Conservation (phyloP, 1,284 basidiomycete species). For the Cryptococcus sp. region DNA sequence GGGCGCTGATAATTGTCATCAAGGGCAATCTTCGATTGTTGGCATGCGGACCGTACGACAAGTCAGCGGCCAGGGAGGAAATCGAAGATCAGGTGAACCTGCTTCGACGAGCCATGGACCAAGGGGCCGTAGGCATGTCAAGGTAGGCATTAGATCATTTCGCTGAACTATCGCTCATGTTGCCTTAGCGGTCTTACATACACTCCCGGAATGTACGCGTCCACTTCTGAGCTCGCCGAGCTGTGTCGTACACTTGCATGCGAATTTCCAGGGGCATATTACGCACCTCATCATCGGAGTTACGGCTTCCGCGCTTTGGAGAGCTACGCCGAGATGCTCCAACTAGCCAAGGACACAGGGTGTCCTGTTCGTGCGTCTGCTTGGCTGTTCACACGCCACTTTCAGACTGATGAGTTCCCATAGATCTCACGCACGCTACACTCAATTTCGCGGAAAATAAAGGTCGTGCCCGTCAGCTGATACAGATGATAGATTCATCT, state of each 20-base stretch:
- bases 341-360: constrained; percentile 34
- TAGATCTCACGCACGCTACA: constrained; percentile 51
- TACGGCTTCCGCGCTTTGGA: constrained; percentile 46
- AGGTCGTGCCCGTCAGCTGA: constrained; percentile 37
- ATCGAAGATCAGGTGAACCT: constrained; percentile 36
- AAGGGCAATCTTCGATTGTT: constrained; percentile 51
- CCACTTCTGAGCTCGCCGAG: constrained; percentile 41
- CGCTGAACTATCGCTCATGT: too few species aligned
- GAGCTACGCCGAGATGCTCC: constrained; percentile 50
- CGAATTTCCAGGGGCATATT: constrained; percentile 42
- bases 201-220: constrained; percentile 53
- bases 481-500: constrained; percentile 39
- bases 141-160: constrained; percentile 17
- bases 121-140: constrained; percentile 52
- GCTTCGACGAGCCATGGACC: constrained; percentile 34
- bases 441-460: constrained; percentile 50
- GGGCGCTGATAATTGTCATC: neutral
- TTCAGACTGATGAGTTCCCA: neutral
- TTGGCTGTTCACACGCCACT: too few species aligned
- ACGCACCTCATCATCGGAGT: constrained; percentile 49
- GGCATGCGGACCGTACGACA: constrained; percentile 43
- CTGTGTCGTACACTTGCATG: constrained; percentile 35
- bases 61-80: constrained; percentile 27
- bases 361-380: constrained; percentile 42
- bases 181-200: constrained; percentile 46